A percentile compares a stretch with the other conserved stretches of the same genome.
Evolutionary conservation across 208 protist genomes (phyloP).

Genomic region (Trypanosoma theileri): DNA sequence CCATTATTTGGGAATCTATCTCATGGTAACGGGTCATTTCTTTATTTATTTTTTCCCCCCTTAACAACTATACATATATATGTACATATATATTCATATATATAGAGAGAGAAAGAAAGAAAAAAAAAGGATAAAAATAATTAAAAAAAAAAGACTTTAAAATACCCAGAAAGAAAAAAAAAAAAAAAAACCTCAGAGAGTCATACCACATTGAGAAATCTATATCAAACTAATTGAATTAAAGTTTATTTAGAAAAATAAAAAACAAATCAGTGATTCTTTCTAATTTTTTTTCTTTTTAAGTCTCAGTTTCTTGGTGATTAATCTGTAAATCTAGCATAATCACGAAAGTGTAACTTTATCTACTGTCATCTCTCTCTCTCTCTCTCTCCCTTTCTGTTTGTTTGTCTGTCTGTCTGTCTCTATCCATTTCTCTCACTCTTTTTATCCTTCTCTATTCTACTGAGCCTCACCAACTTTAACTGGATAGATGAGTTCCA

Average conservation of each 20-base stretch:
- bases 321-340: conserved; percentile 1
- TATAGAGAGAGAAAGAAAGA: not conserved
- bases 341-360: not conserved
- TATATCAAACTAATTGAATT: no score
- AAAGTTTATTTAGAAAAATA: not conserved
- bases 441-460: conserved; percentile 1
- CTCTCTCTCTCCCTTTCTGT: not conserved
- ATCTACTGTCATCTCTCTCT: not conserved
- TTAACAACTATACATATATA: not conserved
- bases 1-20: not conserved
- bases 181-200: no score
- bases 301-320: not conserved
- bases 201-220: no score
- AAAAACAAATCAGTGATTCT: not conserved
- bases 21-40: no score
- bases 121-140: conserved; percentile 11
- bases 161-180: not conserved
- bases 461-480: conserved; percentile 28
- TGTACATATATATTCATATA: not conserved
- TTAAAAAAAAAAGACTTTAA: conserved; percentile 19
- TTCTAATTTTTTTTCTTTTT: not conserved
- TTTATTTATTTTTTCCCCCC: not conserved
- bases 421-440: conserved; percentile 22
- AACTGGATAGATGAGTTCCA: conserved; percentile 82
- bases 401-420: not conserved